Percentiles rank a stretch among this genome's conserved stretches.
Evolutionary conservation across 192 early-diverging fungal genomes (phyloP).

Genomic region (Coemansia javaensis): DNA sequence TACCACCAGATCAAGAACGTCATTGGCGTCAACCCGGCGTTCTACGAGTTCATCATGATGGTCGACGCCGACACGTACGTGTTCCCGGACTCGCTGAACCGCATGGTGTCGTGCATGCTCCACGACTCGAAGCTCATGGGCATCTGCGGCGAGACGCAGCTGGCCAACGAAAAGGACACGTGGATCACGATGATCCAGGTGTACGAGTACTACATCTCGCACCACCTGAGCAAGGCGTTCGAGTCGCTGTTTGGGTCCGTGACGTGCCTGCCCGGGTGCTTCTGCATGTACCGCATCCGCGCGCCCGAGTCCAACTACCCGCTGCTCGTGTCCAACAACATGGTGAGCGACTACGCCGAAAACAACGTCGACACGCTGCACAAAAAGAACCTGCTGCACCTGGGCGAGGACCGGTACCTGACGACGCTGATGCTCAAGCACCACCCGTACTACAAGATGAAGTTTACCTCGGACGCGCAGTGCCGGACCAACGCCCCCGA

Average conservation of each 20-base stretch:
- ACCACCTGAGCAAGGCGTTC: constrained; percentile 96
- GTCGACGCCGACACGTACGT: constrained; percentile 98
- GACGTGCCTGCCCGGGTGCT: constrained; percentile 98
- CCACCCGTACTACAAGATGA: constrained; percentile 94
- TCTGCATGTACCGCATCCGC: constrained; percentile 98
- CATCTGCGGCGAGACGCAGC: constrained; percentile 92
- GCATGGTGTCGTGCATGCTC: constrained; percentile 90
- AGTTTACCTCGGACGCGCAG: constrained; percentile 92
- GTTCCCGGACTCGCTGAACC: constrained; percentile 88
- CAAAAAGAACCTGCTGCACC: constrained; percentile 96
- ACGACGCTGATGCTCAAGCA: constrained; percentile 96
- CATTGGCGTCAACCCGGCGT: constrained; percentile 96
- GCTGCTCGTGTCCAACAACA: constrained; percentile 77
- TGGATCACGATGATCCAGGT: constrained; percentile 99
- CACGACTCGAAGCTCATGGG: constrained; percentile 94
- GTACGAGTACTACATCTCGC: constrained; percentile 98
- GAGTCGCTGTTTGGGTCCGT: constrained; percentile 98
- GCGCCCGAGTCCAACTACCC: constrained; percentile 89
- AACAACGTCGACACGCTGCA: constrained; percentile 97
- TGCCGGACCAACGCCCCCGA: constrained; percentile 97
- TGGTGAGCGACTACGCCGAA: constrained; percentile 90
- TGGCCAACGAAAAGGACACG: constrained; percentile 90
- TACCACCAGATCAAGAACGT: constrained; percentile 99
- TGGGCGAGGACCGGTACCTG: constrained; percentile 99
- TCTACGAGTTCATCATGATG: constrained; percentile 98